These are phyloP conservation scores for Phaffia tasmanica DNA, from an alignment of 768 basidiomycete genomes.

Conservation along the genomic window DNA sequence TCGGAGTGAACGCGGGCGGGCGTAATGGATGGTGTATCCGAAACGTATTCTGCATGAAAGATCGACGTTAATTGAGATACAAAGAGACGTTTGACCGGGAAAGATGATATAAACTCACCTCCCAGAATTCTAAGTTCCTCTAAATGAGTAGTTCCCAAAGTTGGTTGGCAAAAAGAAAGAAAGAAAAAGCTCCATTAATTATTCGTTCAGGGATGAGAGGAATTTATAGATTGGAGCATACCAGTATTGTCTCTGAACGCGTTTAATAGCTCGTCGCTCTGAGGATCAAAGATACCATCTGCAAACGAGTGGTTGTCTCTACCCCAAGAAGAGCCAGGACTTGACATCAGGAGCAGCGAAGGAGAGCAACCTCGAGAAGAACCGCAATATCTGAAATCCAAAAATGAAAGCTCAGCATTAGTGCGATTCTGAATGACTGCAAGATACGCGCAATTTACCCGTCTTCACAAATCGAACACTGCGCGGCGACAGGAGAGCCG, in stretches of 20 bases:
- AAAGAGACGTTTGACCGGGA: too few species aligned
- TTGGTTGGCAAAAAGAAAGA: neutral
- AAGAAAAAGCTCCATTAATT: neutral
- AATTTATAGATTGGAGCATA: neutral
- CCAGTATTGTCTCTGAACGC: neutral
- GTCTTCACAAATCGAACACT: slow-evolving; percentile 15
- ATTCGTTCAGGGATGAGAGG: neutral
- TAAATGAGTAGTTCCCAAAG: too few species aligned
- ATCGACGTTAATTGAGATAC: neutral
- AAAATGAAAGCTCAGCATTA: neutral
- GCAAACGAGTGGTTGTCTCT: neutral
- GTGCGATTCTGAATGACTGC: neutral
- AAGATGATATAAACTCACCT: neutral
- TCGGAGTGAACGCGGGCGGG: slow-evolving; percentile 3
- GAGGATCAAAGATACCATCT: slow-evolving; percentile 12
- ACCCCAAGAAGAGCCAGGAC: slow-evolving; percentile 7
- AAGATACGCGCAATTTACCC: neutral
- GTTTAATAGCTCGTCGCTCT: slow-evolving; percentile 19
- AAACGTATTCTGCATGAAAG: slow-evolving; percentile 4
- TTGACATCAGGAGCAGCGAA: neutral
- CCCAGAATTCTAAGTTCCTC: slow-evolving; percentile 22
- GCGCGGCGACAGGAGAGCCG: slow-evolving; percentile 6
- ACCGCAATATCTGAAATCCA: slow-evolving; percentile 3
- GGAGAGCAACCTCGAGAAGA: slow-evolving; percentile 3
- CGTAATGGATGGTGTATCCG: neutral